Conservation (phyloP, 2,329 filamentous ascomycete species). For the Hymenoscyphus linearis region DNA sequence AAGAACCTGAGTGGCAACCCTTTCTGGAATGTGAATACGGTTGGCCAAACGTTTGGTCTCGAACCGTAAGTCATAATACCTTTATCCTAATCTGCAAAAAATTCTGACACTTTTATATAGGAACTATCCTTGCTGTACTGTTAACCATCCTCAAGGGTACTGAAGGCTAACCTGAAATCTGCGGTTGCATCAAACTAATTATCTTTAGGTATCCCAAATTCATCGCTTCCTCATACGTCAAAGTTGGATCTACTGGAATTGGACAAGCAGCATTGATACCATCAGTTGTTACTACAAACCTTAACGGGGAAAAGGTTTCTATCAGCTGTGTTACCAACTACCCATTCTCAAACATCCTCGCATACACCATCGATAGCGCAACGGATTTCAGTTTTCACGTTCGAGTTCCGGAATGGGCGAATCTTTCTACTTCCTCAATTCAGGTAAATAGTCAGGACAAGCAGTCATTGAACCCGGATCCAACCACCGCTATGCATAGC, state of each 20-base stretch:
- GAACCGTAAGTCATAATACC: not conserved
- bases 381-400: slow-evolving; percentile 24
- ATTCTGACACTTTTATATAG: not conserved
- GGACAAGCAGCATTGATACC: slow-evolving; percentile 44
- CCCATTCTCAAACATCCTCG: slow-evolving; percentile 30
- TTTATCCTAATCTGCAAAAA: not conserved
- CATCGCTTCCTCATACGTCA: slow-evolving; percentile 39
- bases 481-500: slow-evolving; percentile 6
- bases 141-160: slow-evolving; percentile 49
- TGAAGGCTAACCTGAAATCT: not conserved
- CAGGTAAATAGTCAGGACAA: not conserved
- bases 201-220: slow-evolving; percentile 46
- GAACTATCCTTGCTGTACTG: slow-evolving; percentile 41
- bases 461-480: not conserved
- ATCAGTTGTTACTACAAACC: slow-evolving; percentile 33
- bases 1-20: not conserved
- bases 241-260: slow-evolving; percentile 36
- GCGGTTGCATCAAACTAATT: not conserved
- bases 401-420: slow-evolving; percentile 23
- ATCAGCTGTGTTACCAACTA: slow-evolving; percentile 44
- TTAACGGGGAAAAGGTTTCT: slow-evolving; percentile 31
- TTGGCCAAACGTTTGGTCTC: not conserved
- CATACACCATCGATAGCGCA: slow-evolving; percentile 27
- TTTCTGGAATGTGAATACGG: not conserved
- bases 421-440: not conserved